A percentile compares a stretch with the other conserved stretches of the same genome.
These are phyloP conservation scores for Termitomyces sp. DNA, from an alignment of 768 basidiomycete genomes.

Conservation along the genomic window DNA sequence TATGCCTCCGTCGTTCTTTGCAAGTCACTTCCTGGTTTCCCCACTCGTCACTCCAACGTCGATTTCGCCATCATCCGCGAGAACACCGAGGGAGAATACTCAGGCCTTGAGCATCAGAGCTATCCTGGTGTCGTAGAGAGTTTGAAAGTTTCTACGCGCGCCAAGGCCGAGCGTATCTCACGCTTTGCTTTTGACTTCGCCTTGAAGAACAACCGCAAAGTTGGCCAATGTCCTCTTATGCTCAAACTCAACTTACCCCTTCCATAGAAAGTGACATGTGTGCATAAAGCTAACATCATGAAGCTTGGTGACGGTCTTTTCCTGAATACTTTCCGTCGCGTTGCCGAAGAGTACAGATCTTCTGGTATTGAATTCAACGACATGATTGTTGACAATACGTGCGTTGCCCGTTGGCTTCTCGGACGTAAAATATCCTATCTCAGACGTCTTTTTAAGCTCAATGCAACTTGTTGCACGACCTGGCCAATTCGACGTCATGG, in stretches of 20 bases:
- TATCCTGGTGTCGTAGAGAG: conserved; percentile 98
- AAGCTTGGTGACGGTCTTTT: conserved; percentile 99
- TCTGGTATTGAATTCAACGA: conserved; percentile 90
- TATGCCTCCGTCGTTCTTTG: conserved; percentile 98
- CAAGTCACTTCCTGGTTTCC: conserved; percentile 95
- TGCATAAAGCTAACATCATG: conserved; percentile 99
- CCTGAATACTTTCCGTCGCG: conserved; percentile 94
- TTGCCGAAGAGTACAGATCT: conserved; percentile 95
- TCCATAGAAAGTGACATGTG: conserved; percentile 93
- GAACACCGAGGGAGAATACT: conserved; percentile 99
- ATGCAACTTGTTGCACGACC: conserved; percentile 99
- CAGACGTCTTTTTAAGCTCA: conserved; percentile 44
- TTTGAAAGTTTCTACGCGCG: conserved; percentile 93
- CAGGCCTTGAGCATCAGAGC: conserved; percentile 95
- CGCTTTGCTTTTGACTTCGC: conserved; percentile 99
- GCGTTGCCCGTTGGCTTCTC: conserved; percentile 18
- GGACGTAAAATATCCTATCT: neutral
- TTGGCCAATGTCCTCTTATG: conserved; percentile 20
- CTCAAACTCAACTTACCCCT: neutral
- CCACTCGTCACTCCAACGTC: conserved; percentile 93
- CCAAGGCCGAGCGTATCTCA: conserved; percentile 93
- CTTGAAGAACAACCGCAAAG: conserved; percentile 97
- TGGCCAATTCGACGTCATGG: conserved; percentile 98
- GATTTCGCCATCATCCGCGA: conserved; percentile 99
- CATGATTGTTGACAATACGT: conserved; percentile 99